phyloP scores from a whole-genome alignment of 2,329 filamentous ascomycete species.

The Setomelanomma holmii region DNA sequence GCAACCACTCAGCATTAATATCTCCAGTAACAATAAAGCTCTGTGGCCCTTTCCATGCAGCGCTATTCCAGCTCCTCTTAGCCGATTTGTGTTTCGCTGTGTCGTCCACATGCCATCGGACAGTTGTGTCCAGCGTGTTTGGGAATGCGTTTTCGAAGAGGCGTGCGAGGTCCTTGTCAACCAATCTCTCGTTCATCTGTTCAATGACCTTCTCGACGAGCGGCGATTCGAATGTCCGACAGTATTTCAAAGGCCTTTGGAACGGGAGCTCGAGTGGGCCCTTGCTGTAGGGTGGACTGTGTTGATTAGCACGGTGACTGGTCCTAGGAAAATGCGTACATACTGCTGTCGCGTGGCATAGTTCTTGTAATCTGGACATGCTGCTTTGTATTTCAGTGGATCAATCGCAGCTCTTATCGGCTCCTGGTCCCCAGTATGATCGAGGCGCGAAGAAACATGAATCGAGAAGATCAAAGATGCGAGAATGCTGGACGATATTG shows the following conservation, averaged over 20 bases:
- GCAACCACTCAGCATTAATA: constrained; percentile 91
- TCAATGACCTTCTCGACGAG: constrained; percentile 87
- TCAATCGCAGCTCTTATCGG: constrained; percentile 38
- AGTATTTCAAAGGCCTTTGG: constrained; percentile 80
- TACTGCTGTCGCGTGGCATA: constrained; percentile 69
- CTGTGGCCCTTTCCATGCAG: constrained; percentile 82
- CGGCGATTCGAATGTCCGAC: constrained; percentile 87
- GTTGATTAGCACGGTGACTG: constrained; percentile 59
- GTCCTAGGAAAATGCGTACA: constrained; percentile 34
- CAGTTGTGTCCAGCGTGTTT: constrained; percentile 87
- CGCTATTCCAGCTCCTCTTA: constrained; percentile 43
- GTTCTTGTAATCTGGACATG: constrained; percentile 71
- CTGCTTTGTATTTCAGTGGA: constrained; percentile 48
- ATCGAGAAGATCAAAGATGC: constrained; percentile 6
- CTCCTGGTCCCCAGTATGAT: constrained; percentile 33
- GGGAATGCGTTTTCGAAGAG: constrained; percentile 96
- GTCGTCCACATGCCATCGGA: constrained; percentile 82
- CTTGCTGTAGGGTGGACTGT: constrained; percentile 78
- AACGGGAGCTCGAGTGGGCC: constrained; percentile 83
- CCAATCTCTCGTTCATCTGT: constrained; percentile 79
- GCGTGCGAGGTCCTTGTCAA: constrained; percentile 85
- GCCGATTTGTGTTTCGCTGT: constrained; percentile 51
- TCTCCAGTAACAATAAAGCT: constrained; percentile 94
- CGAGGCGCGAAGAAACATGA: constrained; percentile 12
- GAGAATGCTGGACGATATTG: background rate